Evolutionary conservation across 345 rosid genomes (phyloP).

Genomic region (Euclidium syriacum): DNA sequence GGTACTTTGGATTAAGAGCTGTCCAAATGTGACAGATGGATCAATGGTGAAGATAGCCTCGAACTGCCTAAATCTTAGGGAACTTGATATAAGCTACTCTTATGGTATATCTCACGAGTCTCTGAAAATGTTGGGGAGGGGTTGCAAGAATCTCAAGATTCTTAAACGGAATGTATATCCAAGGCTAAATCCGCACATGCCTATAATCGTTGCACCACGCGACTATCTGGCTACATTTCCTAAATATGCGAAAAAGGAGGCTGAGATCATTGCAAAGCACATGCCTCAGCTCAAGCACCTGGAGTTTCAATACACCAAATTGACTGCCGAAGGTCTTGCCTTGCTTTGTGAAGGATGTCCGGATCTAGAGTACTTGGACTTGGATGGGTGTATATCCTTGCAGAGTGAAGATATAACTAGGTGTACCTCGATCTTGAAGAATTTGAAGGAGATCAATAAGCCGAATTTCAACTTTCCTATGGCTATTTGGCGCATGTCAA

Average conservation of each 20-base stretch:
- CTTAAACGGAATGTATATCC: constrained; percentile 58
- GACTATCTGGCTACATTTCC: constrained; percentile 59
- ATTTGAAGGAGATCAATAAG: constrained; percentile 44
- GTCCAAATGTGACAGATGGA: constrained; percentile 55
- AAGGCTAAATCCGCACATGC: constrained; percentile 48
- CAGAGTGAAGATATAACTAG: constrained; percentile 35
- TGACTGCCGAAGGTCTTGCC: constrained; percentile 44
- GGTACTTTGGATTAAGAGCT: constrained; percentile 59
- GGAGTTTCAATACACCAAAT: constrained; percentile 55
- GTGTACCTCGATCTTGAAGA: constrained; percentile 35
- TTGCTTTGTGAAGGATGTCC: constrained; percentile 49
- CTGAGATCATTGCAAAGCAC: constrained; percentile 42
- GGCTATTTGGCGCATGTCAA: constrained; percentile 44
- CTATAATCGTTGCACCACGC: constrained; percentile 44
- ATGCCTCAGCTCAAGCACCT: constrained; percentile 54
- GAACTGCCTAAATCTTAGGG: constrained; percentile 45
- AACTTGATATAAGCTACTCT: constrained; percentile 72
- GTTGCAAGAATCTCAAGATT: constrained; percentile 45
- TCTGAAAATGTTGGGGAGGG: constrained; percentile 44
- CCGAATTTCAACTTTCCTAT: constrained; percentile 49
- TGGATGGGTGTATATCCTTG: constrained; percentile 60
- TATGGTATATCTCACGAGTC: constrained; percentile 61
- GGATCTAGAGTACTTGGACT: constrained; percentile 49
- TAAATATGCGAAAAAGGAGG: constrained; percentile 64
- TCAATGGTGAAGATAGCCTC: constrained; percentile 53